These are phyloP conservation scores for Nyssa sinensis DNA, from an alignment of 148 eudicot genomes.

Conservation along the genomic window DNA sequence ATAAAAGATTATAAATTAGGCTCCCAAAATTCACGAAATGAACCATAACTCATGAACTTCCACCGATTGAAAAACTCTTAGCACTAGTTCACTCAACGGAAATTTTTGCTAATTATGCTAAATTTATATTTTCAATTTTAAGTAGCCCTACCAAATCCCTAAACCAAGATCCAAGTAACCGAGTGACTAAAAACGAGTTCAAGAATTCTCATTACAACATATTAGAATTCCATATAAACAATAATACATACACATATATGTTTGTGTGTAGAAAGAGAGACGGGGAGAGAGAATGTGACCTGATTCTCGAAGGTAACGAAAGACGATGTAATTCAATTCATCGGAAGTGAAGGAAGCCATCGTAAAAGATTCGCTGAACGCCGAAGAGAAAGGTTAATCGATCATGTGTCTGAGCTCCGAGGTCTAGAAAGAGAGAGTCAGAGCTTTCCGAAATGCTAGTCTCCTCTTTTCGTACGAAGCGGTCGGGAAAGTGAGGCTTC, in stretches of 20 bases:
- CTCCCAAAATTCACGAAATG: not conserved
- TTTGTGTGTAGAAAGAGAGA: not conserved
- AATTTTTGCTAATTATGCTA: not conserved
- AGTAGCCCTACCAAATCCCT: too few species aligned
- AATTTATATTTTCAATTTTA: not conserved
- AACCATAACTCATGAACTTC: not conserved
- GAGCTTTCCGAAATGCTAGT: too few species aligned
- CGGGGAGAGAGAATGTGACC: slow-evolving; percentile 29
- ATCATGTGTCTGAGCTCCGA: slow-evolving; percentile 6
- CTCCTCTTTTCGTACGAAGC: not conserved
- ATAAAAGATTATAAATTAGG: not conserved
- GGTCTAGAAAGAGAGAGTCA: not conserved
- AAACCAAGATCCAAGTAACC: not conserved
- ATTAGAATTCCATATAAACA: not conserved
- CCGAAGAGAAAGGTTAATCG: too few species aligned
- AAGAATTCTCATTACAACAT: not conserved
- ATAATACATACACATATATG: not conserved
- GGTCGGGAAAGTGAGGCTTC: not conserved
- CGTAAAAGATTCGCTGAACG: not conserved
- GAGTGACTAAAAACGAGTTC: not conserved
- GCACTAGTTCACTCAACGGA: not conserved
- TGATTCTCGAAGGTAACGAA: slow-evolving; percentile 84
- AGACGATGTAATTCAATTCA: slow-evolving; percentile 67
- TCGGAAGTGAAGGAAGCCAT: slow-evolving; percentile 59
- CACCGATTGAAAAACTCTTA: slow-evolving; percentile 1